Base-by-base conservation (phyloP, 352 stramenopile species). In the Peronosclerospora sorghi region DNA sequence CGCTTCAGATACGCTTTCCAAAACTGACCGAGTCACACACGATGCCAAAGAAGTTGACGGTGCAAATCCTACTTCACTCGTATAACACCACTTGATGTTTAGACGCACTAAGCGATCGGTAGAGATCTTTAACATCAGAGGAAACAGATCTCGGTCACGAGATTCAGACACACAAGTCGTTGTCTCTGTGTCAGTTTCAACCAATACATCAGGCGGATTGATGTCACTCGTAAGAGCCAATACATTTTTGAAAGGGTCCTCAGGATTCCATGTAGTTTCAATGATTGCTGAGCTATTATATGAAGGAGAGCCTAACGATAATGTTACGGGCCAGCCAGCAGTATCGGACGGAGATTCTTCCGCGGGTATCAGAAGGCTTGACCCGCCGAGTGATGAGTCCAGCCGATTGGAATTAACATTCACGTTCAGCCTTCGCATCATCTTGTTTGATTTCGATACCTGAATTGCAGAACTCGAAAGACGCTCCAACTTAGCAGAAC, bases 311-410 rank as follows among this genome's bases (percentile, higher is more conserved):
- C 54, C 48, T 23, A 74, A 44, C 6, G 66, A 73, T 14, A 86
- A 23, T 6, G 45, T 64, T 26, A 81, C 44, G 1, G 37, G 55
- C 75, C 80, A 93, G 0, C 71, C 77, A 17, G 56, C 45, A 24
- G 74, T 65, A 32, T 85, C 69, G 32, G 48, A 54, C 5, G 80
- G 80, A 8, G 63, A 70, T 53, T 91, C 81, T 64, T 91, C 78
- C 5, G 86, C 61, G 26, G 72, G 70, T 15, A 94, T 54, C 9
- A 88, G 43, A 45, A 93, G 54, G 6, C 52, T 80, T 29, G 61
- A 83, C 4, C 51, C 65, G 4, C 36, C 44, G 9, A 61, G 48
- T 24, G 65, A 76, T 35, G 69, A 51, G 20, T 59, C 54, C 19
- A 67, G 47, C 18, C 84, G 70, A 32, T 67, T 52, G 6, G 58